phyloP scores from a whole-genome alignment of 371 early-diverging fungal genomes.

The Mortierella sp. region DNA sequence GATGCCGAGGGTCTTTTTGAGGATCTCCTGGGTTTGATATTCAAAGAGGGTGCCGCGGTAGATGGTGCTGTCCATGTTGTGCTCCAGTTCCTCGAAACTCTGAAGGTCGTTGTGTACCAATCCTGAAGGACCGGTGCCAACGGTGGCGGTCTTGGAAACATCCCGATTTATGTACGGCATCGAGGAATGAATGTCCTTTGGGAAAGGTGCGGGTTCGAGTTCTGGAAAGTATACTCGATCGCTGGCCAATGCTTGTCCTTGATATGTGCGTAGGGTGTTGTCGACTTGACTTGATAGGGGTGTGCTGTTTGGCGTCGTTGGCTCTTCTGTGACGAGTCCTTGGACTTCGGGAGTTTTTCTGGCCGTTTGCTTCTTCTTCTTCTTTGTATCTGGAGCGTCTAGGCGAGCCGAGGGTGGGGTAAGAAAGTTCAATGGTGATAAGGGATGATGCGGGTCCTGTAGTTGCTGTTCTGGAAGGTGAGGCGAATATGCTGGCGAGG shows the following conservation, averaged over 20 bases:
- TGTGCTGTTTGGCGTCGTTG: background rate
- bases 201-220: conserved; percentile 48
- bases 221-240: conserved; percentile 7
- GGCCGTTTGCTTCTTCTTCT: background rate
- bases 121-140: background rate
- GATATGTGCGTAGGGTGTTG: conserved; percentile 16
- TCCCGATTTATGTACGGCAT: conserved; percentile 33
- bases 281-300: background rate
- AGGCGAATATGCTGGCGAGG: background rate
- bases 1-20: conserved; percentile 45
- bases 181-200: conserved; percentile 33
- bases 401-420: background rate
- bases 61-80: conserved; percentile 35
- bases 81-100: conserved; percentile 29
- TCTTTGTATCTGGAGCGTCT: background rate
- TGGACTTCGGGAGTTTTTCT: background rate
- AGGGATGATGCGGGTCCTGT: background rate
- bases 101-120: conserved; percentile 33
- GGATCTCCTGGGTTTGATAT: conserved; percentile 49
- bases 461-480: background rate
- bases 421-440: background rate
- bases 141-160: background rate
- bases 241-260: background rate
- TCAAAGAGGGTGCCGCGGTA: conserved; percentile 52
- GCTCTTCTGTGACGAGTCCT: background rate